Evolutionary conservation across 2,329 filamentous ascomycete genomes (phyloP), one percentile per base, ranked within the genome.

Genomic region (Botrytis elliptica): DNA sequence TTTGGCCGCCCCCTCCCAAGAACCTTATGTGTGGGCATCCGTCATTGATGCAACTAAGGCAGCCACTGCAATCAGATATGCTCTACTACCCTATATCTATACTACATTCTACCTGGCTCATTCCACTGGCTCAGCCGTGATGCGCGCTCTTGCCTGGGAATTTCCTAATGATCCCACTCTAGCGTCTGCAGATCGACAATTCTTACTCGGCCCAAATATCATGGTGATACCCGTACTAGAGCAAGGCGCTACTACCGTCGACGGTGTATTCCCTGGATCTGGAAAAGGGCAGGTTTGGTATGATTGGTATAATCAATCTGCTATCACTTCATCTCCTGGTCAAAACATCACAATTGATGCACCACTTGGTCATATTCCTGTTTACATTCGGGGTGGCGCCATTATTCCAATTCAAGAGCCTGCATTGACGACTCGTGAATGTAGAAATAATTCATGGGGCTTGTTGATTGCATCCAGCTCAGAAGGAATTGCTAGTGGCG

Each of bases 131-230:
- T 87, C 85, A 20, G 93, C 92, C 0, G 91, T 93, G 59, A 90
- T 94, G 88, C 87, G 91, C 25, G 92, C 92, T 2, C 83, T 94
- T 16, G 85, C 88, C 1, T 94, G 92, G 91, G 91, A 93, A 79
- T 94, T 93, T 78, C 89, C 91, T 1, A 86, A 90, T 70, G 92
- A 94, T 76, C 91, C 91, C 1, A 87, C 86, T 75, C 85, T 94
- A 14, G 90, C 89, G 2, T 84, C 82, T n/a, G 87, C 89, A 0
- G 91, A 93, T 78, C 87, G 86, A 1, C 92, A 94, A 80, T 94
- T 94, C 83, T 83, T 94, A 64, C 88, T 94, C 46, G 92, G 92
- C 1, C 84, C 86, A 0, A 87, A 87, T 1, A 81, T 94, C 59
- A 83, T 94, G 78, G 86, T 94, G 44, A 89, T 88, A 0, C 92